phyloP scores from a whole-genome alignment of 306 rosid genomes.

The Fagus sylvatica region DNA sequence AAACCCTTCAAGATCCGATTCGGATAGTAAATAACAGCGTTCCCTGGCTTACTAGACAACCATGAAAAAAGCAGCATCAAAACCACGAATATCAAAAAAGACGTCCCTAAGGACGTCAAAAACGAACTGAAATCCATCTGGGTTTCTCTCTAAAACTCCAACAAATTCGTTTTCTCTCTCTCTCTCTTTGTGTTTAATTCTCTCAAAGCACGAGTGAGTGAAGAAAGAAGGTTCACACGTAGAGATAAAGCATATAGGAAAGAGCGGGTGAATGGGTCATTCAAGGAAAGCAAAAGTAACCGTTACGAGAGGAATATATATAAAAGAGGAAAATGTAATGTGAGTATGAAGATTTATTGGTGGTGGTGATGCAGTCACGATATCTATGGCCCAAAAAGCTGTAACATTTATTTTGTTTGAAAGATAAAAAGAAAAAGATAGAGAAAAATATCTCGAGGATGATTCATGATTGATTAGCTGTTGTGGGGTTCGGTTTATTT shows the following conservation, averaged over 20 bases:
- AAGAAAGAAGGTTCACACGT: neutral
- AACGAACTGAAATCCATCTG: conserved; percentile 83
- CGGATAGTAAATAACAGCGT: conserved; percentile 87
- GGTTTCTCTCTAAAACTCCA: conserved; percentile 15
- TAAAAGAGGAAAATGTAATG: neutral
- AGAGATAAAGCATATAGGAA: neutral
- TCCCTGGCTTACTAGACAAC: conserved; percentile 63
- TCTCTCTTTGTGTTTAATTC: neutral
- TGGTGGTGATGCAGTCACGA: neutral
- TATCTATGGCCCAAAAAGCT: no score
- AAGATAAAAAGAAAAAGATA: neutral
- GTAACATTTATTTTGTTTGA: neutral
- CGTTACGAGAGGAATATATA: conserved; percentile 7
- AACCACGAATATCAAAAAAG: conserved; percentile 66
- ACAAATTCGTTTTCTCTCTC: neutral
- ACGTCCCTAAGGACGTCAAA: conserved; percentile 83
- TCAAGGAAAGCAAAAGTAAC: conserved; percentile 21
- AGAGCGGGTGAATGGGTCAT: neutral
- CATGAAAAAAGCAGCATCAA: conserved; percentile 66
- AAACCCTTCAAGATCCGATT: conserved; percentile 76
- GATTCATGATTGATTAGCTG: neutral
- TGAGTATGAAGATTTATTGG: neutral
- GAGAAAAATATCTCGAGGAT: neutral
- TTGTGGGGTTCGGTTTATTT: neutral
- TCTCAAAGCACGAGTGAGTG: neutral